Percentiles rank a stretch among this genome's conserved stretches.
phyloP scores from a whole-genome alignment of 108 stramenopile species.

The Cafeteria roenbergensis region DNA sequence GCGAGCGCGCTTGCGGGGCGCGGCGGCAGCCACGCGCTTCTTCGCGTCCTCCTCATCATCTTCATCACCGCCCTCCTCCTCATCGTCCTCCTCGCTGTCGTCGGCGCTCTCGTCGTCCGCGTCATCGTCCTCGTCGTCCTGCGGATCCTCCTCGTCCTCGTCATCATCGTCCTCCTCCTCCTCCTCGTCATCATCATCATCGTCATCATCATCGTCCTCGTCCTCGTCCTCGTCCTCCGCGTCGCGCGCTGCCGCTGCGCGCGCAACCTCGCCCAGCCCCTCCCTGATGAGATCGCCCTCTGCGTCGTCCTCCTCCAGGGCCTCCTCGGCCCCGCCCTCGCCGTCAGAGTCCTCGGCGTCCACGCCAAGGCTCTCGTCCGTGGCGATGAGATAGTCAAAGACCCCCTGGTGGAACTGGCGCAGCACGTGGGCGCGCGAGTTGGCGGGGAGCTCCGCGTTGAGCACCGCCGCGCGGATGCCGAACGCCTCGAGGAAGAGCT shows the following conservation, averaged over 20 bases:
- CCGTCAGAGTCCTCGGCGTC: slow-evolving; percentile 29
- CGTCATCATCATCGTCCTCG: not conserved
- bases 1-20: not conserved
- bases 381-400: slow-evolving; percentile 92
- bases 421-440: slow-evolving; percentile 77
- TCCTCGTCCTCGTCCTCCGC: slow-evolving; percentile 24
- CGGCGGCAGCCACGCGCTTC: no score
- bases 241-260: slow-evolving; percentile 3
- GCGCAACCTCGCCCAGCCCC: slow-evolving; percentile 18
- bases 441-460: slow-evolving; percentile 84
- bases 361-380: slow-evolving; percentile 62
- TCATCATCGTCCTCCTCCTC: slow-evolving; percentile 14
- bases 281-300: not conserved
- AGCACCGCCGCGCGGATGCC: slow-evolving; percentile 83
- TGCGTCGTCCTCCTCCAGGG: not conserved
- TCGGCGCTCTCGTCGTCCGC: slow-evolving; percentile 17
- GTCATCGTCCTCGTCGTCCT: slow-evolving; percentile 31
- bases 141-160: slow-evolving; percentile 14
- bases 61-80: slow-evolving; percentile 24
- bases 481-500: slow-evolving; percentile 91
- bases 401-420: slow-evolving; percentile 94
- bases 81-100: slow-evolving; percentile 20
- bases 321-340: not conserved
- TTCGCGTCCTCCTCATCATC: slow-evolving; percentile 16
- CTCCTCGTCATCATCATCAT: not conserved